phyloP scores from a whole-genome alignment of 352 stramenopile genomes.

The Achlya hypogyna region DNA sequence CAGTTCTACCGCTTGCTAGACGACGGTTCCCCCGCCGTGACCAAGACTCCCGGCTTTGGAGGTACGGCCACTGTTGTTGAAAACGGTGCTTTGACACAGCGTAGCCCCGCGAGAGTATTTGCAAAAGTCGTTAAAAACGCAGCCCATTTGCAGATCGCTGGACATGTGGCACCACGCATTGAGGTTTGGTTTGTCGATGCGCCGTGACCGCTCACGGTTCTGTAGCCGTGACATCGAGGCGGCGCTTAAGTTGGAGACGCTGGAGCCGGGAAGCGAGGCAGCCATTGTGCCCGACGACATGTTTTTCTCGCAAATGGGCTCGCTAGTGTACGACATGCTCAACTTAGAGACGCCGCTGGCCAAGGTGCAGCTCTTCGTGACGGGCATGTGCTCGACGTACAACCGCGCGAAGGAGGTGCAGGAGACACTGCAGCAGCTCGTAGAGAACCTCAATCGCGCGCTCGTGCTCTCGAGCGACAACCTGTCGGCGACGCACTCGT shows the following conservation, averaged over 20 bases:
- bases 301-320: slow-evolving; percentile 77
- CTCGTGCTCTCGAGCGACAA: slow-evolving; percentile 68
- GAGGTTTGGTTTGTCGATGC: slow-evolving; percentile 21
- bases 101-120: slow-evolving; percentile 77
- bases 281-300: slow-evolving; percentile 45
- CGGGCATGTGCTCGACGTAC: slow-evolving; percentile 77
- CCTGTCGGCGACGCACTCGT: not conserved
- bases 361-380: slow-evolving; percentile 70
- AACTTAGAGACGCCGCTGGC: slow-evolving; percentile 61
- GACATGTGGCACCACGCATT: slow-evolving; percentile 83
- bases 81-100: not conserved
- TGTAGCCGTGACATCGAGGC: slow-evolving; percentile 51
- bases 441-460: slow-evolving; percentile 69
- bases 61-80: not conserved
- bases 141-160: slow-evolving; percentile 64
- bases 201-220: not conserved
- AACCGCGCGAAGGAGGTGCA: slow-evolving; percentile 59
- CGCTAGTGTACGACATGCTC: slow-evolving; percentile 80
- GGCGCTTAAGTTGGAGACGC: slow-evolving; percentile 33
- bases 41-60: slow-evolving; percentile 38
- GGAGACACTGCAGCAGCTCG: slow-evolving; percentile 65
- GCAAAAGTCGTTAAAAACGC: slow-evolving; percentile 40
- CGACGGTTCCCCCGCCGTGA: slow-evolving; percentile 50
- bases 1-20: slow-evolving; percentile 78
- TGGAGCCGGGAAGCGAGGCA: slow-evolving; percentile 25